A percentile compares a stretch with the other conserved stretches of the same genome.
phyloP scores from a whole-genome alignment of 2,329 filamentous ascomycete species.

The Phaeosphaeria sp. region DNA sequence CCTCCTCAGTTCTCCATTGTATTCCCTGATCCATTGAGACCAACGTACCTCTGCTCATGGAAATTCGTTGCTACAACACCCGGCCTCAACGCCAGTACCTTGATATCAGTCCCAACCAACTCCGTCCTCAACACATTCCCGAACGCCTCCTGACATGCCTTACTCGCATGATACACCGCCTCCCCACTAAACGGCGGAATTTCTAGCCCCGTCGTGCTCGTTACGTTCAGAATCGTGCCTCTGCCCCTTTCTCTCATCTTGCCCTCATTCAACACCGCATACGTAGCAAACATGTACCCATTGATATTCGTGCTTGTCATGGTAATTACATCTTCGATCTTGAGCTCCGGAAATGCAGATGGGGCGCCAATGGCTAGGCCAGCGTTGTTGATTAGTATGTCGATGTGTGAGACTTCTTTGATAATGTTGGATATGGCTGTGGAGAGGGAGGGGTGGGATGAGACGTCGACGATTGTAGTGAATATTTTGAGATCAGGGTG shows the following conservation, averaged over 20 bases:
- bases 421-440: slow-evolving; percentile 26
- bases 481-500: slow-evolving; percentile 27
- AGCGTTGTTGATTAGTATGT: slow-evolving; percentile 58
- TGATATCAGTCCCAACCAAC: slow-evolving; percentile 54
- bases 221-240: slow-evolving; percentile 59
- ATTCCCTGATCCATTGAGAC: background rate
- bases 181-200: slow-evolving; percentile 59
- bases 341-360: slow-evolving; percentile 50
- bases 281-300: slow-evolving; percentile 56
- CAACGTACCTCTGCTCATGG: slow-evolving; percentile 48
- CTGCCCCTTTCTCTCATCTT: slow-evolving; percentile 49
- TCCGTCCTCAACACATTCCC: slow-evolving; percentile 59
- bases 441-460: slow-evolving; percentile 39
- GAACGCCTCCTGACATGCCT: slow-evolving; percentile 58
- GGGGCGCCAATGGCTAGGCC: slow-evolving; percentile 58
- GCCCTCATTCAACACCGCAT: slow-evolving; percentile 53
- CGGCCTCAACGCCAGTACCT: slow-evolving; percentile 56
- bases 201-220: slow-evolving; percentile 56
- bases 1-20: too few relatives aligned
- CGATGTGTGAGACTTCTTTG: slow-evolving; percentile 47
- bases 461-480: slow-evolving; percentile 43
- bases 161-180: slow-evolving; percentile 58
- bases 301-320: slow-evolving; percentile 59
- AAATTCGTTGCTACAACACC: slow-evolving; percentile 59
- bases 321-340: slow-evolving; percentile 51